A percentile compares a stretch with the other conserved stretches of the same genome.
Conservation (phyloP, 2,329 filamentous ascomycete genomes). For the Penicillium psychrosexuale region DNA sequence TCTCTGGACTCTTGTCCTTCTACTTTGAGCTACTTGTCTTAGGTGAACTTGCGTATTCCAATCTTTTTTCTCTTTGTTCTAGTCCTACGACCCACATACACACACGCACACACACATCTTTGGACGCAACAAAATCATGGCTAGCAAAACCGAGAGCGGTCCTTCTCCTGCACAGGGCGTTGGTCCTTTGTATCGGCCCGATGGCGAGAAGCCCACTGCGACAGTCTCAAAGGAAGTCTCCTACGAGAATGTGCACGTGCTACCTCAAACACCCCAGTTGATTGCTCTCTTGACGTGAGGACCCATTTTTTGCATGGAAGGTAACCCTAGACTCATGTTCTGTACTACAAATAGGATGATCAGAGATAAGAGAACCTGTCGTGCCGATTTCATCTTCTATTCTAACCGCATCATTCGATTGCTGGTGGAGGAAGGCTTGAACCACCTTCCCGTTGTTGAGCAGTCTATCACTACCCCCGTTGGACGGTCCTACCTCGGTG, state of each 20-base stretch:
- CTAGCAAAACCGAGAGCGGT: conserved; percentile 28
- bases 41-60: neutral
- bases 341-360: conserved; percentile 68
- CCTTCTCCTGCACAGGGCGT: conserved; percentile 62
- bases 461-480: conserved; percentile 89
- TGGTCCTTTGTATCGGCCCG: conserved; percentile 73
- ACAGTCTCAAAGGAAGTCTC: conserved; percentile 81
- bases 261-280: conserved; percentile 91
- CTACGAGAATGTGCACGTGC: conserved; percentile 82
- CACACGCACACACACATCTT: neutral
- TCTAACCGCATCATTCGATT: conserved; percentile 97
- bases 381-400: conserved; percentile 98
- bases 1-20: neutral
- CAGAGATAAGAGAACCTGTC: conserved; percentile 80
- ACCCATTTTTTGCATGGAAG: conserved; percentile 1
- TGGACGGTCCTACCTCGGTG: conserved; percentile 80
- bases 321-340: conserved; percentile 6
- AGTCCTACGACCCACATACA: neutral
- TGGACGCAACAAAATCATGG: conserved; percentile 18
- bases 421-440: conserved; percentile 93
- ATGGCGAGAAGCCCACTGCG: conserved; percentile 75
- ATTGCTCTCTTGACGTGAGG: conserved; percentile 96
- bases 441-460: conserved; percentile 88
- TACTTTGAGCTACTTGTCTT: neutral
- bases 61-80: neutral